A percentile compares a stretch with the other conserved stretches of the same genome.
Evolutionary conservation across 129 eudicot species (phyloP).

Genomic region (Escallonia herrerae): DNA sequence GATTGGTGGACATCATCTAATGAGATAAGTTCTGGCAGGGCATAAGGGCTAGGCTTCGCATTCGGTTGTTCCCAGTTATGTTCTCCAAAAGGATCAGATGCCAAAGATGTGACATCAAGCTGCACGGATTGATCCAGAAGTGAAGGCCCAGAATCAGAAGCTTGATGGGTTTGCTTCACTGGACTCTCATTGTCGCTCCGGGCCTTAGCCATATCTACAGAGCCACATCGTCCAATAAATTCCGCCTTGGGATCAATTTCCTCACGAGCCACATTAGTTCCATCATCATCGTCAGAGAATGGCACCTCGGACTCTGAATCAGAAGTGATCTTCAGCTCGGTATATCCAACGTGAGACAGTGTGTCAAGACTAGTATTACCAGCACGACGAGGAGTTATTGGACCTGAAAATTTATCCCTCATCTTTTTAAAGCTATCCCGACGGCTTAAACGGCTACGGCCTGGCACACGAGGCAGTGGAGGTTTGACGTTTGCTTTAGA

Average conservation of each 20-base stretch:
- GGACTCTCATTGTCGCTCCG: conserved; percentile 8
- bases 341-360: conserved; percentile 44
- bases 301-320: conserved; percentile 69
- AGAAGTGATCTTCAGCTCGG: conserved; percentile 47
- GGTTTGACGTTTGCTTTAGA: conserved; percentile 57
- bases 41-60: conserved; percentile 10
- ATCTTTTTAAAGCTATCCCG: conserved; percentile 50
- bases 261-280: conserved; percentile 11
- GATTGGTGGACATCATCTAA: conserved; percentile 23
- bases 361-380: conserved; percentile 20
- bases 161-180: conserved; percentile 25
- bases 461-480: conserved; percentile 70
- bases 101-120: conserved; percentile 18
- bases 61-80: conserved; percentile 25
- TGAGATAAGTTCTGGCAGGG: conserved; percentile 21
- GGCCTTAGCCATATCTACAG: conserved; percentile 2
- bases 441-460: conserved; percentile 51
- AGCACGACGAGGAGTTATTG: conserved; percentile 14
- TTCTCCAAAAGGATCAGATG: conserved; percentile 27
- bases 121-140: conserved; percentile 24
- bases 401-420: conserved; percentile 44
- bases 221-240: conserved; percentile 9
- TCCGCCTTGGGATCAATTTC: conserved; percentile 9
- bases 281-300: conserved; percentile 60
- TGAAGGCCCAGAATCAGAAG: conserved; percentile 18